Conservation (phyloP, 371 early-diverging fungal genomes). For the Mucor lusitanicus region DNA sequence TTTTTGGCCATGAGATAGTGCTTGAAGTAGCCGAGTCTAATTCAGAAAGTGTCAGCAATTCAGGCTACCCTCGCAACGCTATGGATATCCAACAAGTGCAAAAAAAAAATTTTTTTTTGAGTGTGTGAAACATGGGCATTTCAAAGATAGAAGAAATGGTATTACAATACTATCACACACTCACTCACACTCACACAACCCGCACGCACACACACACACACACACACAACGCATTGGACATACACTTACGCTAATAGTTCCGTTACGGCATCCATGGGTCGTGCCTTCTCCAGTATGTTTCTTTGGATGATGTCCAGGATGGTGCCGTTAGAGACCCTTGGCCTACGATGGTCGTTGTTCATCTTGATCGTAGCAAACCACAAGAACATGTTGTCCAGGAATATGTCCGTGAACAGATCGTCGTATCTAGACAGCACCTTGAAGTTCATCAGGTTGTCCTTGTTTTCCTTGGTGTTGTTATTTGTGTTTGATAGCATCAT, state of each 20-base stretch:
- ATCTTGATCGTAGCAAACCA: slow-evolving; percentile 68
- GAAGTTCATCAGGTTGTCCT: slow-evolving; percentile 39
- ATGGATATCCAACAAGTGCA: background rate
- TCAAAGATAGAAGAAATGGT: background rate
- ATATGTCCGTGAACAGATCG: slow-evolving; percentile 70
- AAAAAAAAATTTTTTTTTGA: background rate
- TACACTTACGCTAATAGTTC: slow-evolving; percentile 43
- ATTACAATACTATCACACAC: background rate
- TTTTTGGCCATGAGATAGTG: slow-evolving; percentile 33
- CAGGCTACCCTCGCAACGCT: background rate
- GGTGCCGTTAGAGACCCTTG: slow-evolving; percentile 34
- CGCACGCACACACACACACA: background rate
- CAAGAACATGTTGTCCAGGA: slow-evolving; percentile 64
- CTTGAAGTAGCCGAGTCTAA: slow-evolving; percentile 46
- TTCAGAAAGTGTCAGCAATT: background rate
- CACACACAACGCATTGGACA: background rate
- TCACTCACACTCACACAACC: background rate
- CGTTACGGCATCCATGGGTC: slow-evolving; percentile 47
- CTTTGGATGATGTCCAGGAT: slow-evolving; percentile 59
- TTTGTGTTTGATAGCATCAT: background rate
- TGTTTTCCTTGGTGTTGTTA: slow-evolving; percentile 2
- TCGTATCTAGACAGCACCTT: slow-evolving; percentile 65
- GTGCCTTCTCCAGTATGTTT: slow-evolving; percentile 43
- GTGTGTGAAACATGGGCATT: slow-evolving; percentile 6
- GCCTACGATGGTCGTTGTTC: slow-evolving; percentile 38